These are phyloP conservation scores for Chlorokybus atmophyticus DNA, from an alignment of 139 green algal genomes.

Conservation along the genomic window DNA sequence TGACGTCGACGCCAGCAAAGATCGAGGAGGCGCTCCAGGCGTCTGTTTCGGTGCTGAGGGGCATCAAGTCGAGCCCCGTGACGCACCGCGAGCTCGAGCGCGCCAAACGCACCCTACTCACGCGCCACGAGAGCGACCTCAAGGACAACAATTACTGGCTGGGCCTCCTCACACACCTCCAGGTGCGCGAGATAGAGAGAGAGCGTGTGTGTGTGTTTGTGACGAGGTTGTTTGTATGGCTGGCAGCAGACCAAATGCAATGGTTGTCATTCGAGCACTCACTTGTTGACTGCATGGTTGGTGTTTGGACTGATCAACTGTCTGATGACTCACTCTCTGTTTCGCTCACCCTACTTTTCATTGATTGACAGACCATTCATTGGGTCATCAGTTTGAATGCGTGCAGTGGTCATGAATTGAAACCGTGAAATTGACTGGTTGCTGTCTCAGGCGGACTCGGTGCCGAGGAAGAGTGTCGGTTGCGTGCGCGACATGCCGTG, in stretches of 20 bases:
- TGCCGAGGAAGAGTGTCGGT: slow-evolving; percentile 6
- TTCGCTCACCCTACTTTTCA: background rate
- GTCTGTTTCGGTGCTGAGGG: slow-evolving; percentile 57
- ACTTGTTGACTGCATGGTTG: background rate
- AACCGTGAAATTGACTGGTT: slow-evolving; percentile 3
- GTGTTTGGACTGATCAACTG: slow-evolving; percentile 3
- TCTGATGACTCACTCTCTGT: background rate
- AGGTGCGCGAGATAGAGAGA: slow-evolving; percentile 55
- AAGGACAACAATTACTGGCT: slow-evolving; percentile 89
- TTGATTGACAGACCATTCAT: background rate
- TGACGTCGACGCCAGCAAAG: slow-evolving; percentile 85
- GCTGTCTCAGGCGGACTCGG: background rate
- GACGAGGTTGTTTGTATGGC: slow-evolving; percentile 44
- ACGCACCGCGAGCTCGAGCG: slow-evolving; percentile 55
- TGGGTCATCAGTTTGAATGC: background rate
- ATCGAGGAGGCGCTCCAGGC: slow-evolving; percentile 86
- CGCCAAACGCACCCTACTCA: slow-evolving; percentile 67
- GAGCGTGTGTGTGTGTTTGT: slow-evolving; percentile 64
- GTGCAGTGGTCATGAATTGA: background rate
- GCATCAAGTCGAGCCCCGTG: slow-evolving; percentile 42
- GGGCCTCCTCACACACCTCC: slow-evolving; percentile 83
- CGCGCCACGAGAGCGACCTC: slow-evolving; percentile 86
- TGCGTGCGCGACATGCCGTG: slow-evolving; percentile 65
- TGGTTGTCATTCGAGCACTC: background rate
- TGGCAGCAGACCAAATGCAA: background rate